phyloP scores from a whole-genome alignment of 2,329 filamentous ascomycete species.

The Fusarium metavorans region DNA sequence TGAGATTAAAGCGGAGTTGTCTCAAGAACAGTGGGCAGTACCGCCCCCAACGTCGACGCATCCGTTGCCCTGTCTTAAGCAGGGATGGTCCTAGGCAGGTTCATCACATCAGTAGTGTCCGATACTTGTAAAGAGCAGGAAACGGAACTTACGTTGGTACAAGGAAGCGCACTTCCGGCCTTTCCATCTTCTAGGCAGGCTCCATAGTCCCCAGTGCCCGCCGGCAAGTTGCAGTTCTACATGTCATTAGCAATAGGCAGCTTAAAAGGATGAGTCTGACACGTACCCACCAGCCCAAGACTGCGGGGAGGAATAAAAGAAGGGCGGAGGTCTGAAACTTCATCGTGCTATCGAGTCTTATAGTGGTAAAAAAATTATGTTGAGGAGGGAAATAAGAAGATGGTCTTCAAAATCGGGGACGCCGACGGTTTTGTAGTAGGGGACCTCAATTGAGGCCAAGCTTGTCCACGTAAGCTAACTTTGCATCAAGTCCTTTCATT shows the following conservation, averaged over 20 bases:
- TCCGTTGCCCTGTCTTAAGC: neutral
- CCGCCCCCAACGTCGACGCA: neutral
- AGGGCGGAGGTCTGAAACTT: neutral
- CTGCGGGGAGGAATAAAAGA: neutral
- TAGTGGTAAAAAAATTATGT: fast-evolving
- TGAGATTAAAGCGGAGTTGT: neutral
- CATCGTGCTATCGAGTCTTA: neutral
- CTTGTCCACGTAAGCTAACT: neutral
- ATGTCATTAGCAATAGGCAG: neutral
- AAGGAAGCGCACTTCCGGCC: neutral
- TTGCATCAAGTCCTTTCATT: neutral
- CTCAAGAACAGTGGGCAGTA: neutral
- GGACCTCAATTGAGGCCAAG: neutral
- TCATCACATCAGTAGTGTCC: neutral
- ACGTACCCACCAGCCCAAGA: neutral
- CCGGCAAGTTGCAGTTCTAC: neutral
- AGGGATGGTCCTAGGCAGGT: neutral
- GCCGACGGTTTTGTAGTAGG: neutral
- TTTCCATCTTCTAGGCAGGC: neutral
- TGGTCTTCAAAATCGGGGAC: fast-evolving
- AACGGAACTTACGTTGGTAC: neutral
- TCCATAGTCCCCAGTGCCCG: neutral
- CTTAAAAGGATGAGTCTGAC: neutral
- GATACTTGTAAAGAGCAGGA: neutral
- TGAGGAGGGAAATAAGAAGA: neutral